Conservation (phyloP, 257 asterid genomes). For the Scutellaria minor region DNA sequence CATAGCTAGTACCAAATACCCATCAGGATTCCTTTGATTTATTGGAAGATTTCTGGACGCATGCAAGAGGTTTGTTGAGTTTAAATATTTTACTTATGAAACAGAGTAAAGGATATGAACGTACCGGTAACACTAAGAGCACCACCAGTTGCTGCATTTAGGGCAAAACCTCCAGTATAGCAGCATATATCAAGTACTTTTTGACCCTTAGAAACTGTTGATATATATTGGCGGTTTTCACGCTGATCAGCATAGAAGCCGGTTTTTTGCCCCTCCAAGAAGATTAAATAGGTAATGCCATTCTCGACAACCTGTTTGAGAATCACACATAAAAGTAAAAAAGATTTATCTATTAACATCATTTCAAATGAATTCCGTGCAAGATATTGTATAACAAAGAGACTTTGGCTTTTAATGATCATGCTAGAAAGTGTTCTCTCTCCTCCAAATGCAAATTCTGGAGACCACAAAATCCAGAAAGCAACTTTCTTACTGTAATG, state of each 20-base stretch:
- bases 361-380: constrained; percentile 5
- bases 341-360: background rate
- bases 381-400: constrained; percentile 7
- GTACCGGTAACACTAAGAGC: constrained; percentile 82
- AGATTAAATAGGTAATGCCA: constrained; percentile 72
- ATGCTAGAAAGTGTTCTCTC: background rate
- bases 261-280: constrained; percentile 93
- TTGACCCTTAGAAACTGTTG: constrained; percentile 76
- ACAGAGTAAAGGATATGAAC: constrained; percentile 8
- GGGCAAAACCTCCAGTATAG: constrained; percentile 94
- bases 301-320: constrained; percentile 80
- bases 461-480: background rate
- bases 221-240: constrained; percentile 78
- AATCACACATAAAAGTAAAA: constrained; percentile 22
- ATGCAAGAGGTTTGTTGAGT: background rate
- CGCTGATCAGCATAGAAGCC: constrained; percentile 99
- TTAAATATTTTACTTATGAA: constrained; percentile 2
- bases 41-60: constrained; percentile 1
- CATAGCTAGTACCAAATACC: background rate
- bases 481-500: background rate
- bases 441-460: background rate
- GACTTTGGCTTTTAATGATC: background rate
- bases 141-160: constrained; percentile 86
- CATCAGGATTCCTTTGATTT: background rate
- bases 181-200: constrained; percentile 86